Conservation (phyloP, 139 green algal genomes). For the Coelastrella sp. region DNA sequence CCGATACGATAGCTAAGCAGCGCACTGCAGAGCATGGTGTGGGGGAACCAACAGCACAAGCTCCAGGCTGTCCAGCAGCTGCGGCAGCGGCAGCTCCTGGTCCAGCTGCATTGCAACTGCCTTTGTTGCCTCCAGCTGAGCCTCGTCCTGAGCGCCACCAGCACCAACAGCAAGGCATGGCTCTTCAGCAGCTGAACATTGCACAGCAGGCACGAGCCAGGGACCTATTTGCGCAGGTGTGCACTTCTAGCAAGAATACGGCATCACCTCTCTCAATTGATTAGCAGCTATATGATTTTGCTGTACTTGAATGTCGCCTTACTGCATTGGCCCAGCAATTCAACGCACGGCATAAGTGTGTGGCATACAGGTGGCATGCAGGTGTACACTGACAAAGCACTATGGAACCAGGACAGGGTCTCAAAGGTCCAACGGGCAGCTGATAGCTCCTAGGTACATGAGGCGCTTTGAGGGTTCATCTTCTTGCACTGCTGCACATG, state of each 20-base stretch:
- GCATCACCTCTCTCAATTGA: too few species aligned
- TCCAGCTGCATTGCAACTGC: not conserved
- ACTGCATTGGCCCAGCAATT: too few species aligned
- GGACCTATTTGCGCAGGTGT: not conserved
- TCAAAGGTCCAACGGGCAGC: too few species aligned
- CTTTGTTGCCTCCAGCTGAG: not conserved
- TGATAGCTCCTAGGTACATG: too few species aligned
- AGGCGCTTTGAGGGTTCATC: too few species aligned
- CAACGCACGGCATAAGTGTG: not conserved
- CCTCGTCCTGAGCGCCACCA: constrained; percentile 10
- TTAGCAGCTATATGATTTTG: too few species aligned
- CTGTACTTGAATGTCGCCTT: too few species aligned
- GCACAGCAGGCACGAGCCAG: not conserved
- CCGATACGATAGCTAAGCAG: too few species aligned
- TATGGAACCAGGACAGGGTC: too few species aligned
- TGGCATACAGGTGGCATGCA: not conserved
- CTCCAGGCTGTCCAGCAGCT: not conserved
- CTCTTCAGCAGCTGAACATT: not conserved
- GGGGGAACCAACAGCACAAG: not conserved
- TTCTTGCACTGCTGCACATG: too few species aligned
- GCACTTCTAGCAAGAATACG: not conserved
- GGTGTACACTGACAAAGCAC: not conserved
- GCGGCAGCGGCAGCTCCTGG: not conserved
- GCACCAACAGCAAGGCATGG: not conserved
- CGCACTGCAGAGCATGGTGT: too few species aligned